Evolutionary conservation across 2,329 filamentous ascomycete genomes (phyloP), one percentile per base, ranked within the genome.

Genomic region (Fusarium chaquense): DNA sequence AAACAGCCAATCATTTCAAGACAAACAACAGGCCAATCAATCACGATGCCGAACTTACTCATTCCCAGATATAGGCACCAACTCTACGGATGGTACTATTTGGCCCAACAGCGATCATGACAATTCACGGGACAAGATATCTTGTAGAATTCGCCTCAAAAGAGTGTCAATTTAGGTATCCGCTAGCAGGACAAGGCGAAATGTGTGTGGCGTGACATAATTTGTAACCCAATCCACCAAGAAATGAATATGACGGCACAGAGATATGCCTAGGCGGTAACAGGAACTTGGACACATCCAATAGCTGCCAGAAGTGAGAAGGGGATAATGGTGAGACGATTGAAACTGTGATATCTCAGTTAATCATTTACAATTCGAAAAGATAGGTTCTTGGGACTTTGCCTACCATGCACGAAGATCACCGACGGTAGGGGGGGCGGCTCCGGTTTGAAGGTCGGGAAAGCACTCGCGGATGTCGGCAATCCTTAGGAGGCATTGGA

Each of bases 401-500:
- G n/a, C 32, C 22, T 30, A 49, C 53, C 53, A 55, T 7, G 0
- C 2, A 20, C 18, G 0, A 20, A 54, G 8, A 4, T 15, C 2
- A 2, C 1, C 0, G 3, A 26, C 1, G 10, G 0, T 0, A n/a
- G 15, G 2, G 20, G 40, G 32, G 20, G 26, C n/a, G 20, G 33
- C n/a, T 12, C 11, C 24, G 12, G 13, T 9, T 5, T 2, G 16
- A 15, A 52, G 2, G 26, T 41, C 2, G 5, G 22, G 3, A 7
- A 47, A 3, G 6, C 58, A 65, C 0, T 0, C 0, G 1, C 3
- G 0, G 16, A 62, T 53, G 16, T 3, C 0, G 0, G 8, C 0
- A 15, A 60, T 38, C 0, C 0, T 0, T 9, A 1, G 1, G 8
- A 65, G 6, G 18, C 54, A 51, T 1, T 1, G 0, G 6, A 9